These are phyloP conservation scores for Kazachstania africana DNA, from an alignment of 805 yeast genomes.

Conservation along the genomic window DNA sequence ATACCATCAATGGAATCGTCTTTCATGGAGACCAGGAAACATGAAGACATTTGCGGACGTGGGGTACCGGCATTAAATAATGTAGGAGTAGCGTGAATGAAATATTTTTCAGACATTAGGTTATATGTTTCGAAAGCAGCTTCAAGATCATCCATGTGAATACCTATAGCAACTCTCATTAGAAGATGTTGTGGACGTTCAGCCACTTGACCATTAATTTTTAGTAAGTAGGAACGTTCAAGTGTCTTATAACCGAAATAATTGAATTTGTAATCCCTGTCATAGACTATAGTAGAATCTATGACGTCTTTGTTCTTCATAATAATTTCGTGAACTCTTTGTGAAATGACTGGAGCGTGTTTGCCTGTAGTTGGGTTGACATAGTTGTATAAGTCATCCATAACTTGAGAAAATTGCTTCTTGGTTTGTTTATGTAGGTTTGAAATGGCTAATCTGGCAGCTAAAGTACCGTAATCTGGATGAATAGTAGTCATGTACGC, in stretches of 20 bases:
- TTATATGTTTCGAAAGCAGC: conserved; percentile 69
- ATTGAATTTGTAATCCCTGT: conserved; percentile 62
- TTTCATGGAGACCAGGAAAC: conserved; percentile 79
- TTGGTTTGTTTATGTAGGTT: conserved; percentile 86
- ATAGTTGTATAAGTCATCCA: conserved; percentile 56
- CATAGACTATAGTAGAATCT: conserved; percentile 56
- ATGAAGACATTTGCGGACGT: conserved; percentile 75
- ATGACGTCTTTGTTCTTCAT: conserved; percentile 47
- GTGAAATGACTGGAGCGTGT: conserved; percentile 45
- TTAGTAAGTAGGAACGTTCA: conserved; percentile 69
- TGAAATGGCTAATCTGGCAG: conserved; percentile 88
- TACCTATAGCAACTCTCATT: conserved; percentile 84
- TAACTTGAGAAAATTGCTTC: conserved; percentile 62
- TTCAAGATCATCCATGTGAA: conserved; percentile 56
- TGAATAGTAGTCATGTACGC: conserved; percentile 93
- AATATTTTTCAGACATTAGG: conserved; percentile 72
- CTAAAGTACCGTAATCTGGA: conserved; percentile 90
- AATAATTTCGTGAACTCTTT: conserved; percentile 51
- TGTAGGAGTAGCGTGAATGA: conserved; percentile 92
- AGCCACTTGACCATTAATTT: conserved; percentile 43
- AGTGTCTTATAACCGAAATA: conserved; percentile 85
- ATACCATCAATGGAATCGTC: conserved; percentile 94
- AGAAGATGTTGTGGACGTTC: conserved; percentile 87
- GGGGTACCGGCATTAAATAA: conserved; percentile 86
- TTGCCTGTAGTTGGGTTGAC: conserved; percentile 61